Evolutionary conservation across 495 filamentous ascomycete genomes (phyloP), one percentile per base, ranked within the genome.

Genomic region (Jackrogersella multiformis): DNA sequence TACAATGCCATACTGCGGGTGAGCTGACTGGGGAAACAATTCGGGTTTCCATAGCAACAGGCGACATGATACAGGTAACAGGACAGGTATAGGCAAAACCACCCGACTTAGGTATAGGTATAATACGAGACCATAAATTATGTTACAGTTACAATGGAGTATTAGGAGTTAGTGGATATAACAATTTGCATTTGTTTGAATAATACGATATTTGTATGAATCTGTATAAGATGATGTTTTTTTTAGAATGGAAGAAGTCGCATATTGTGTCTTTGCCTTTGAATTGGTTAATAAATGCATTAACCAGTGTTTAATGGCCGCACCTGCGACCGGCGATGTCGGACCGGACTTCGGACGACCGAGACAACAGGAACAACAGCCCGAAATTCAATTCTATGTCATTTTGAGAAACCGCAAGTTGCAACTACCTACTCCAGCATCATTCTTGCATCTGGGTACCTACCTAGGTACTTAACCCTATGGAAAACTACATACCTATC

Each of bases 291-390:
- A n/a, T n/a, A n/a, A n/a, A n/a, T n/a, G n/a, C n/a, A n/a, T n/a
- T n/a, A n/a, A n/a, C n/a, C n/a, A n/a, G n/a, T n/a, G n/a, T n/a
- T n/a, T n/a, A n/a, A n/a, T n/a, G n/a, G n/a, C n/a, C n/a, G n/a
- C n/a, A n/a, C n/a, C n/a, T n/a, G n/a, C 23, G 7, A 3, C 30
- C 62, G 62, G 67, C 67, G 67, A 70, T 70, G 56, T 66, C 67
- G 67, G 67, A 66, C 57, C 67, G 67, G 67, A 66, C 57, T 64
- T 69, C 56, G 61, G 66, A 69, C 48, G 16, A 64, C 60, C 61
- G 61, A 60, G 48, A 32, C 35, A 16, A 46, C 13, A 24, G 20
- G 20, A 3, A 15, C 23, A 55, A 42, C 39, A 21, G n/a, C n/a
- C n/a, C n/a, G n/a, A n/a, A n/a, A 59, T 65, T 56, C 58, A 65